Evolutionary conservation across 768 basidiomycete genomes (phyloP), one percentile per base, ranked within the genome.

Genomic region (Pleurotus pulmonarius): DNA sequence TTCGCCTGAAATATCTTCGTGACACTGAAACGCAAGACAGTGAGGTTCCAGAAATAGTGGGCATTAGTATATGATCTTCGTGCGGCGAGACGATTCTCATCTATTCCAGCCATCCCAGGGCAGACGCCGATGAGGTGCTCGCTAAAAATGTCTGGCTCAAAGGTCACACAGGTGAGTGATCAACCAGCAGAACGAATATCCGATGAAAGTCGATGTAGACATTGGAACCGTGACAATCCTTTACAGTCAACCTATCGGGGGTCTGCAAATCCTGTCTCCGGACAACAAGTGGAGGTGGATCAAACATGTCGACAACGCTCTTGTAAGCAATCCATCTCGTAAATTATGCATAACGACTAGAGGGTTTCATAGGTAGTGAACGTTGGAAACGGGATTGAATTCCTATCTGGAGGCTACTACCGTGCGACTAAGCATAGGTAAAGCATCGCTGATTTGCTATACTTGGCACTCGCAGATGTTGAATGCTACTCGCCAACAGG

Each of bases 1-100:
- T 4, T 29, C 26, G 6, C 9, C 26, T 29, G 1, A 20, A 20
- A 1, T 20, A 20, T 20, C 20, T 20, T 20, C 20, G 20, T 20
- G 20, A 20, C 20, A 20, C 26, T 29, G 26, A 29, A 29, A 9
- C 20, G 26, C 4, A 7, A 29, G 9, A 44, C 49, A 80, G 77
- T 74, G 1, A 67, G 78, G 12, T 75, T 78, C 60, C 76, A 79
- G 71, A 81, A 79, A 64, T 81, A 80, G 78, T 76, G 38, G 58
- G 77, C n/a, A 46, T 26, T 16, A 20, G 20, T 20, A 20, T 20
- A 13, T 26, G 20, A n/a, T 18, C 8, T 20, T 18, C 15, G 9
- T 12, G 24, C 12, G 8, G 49, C 39, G 9, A 44, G 63, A 1
- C n/a, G 5, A 1, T n/a, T 41, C 39, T 11, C 20, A 8, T 11